A percentile compares a stretch with the other conserved stretches of the same genome.
phyloP scores from a whole-genome alignment of 2,329 filamentous ascomycete species.

The Dryadomyces quercivorus region DNA sequence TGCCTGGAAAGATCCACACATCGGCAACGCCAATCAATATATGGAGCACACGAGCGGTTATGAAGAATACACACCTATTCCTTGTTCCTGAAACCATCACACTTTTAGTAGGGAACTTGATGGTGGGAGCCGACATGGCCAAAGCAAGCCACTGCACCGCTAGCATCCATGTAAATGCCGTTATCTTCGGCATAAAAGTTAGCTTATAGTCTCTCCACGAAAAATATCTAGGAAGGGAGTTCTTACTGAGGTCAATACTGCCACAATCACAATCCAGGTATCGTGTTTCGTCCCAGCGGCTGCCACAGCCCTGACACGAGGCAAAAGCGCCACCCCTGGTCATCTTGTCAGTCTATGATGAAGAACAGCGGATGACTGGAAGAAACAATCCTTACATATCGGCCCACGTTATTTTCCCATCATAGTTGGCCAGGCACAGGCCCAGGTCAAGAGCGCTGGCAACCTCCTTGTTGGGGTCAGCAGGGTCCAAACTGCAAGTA shows the following conservation, averaged over 20 bases:
- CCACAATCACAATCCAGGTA: slow-evolving; percentile 10
- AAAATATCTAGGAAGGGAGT: not conserved
- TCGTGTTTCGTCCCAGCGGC: not conserved
- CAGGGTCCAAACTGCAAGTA: not conserved
- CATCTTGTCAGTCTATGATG: not conserved
- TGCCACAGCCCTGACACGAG: slow-evolving; percentile 6
- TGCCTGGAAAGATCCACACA: no score
- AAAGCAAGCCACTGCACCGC: slow-evolving; percentile 6
- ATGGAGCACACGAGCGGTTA: not conserved
- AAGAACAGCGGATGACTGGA: not conserved
- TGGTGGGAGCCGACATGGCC: not conserved
- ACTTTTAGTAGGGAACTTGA: not conserved
- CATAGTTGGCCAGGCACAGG: slow-evolving; percentile 9
- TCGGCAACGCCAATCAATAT: not conserved
- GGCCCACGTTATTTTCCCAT: slow-evolving; percentile 8
- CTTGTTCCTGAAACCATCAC: not conserved
- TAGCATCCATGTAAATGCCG: slow-evolving; percentile 1
- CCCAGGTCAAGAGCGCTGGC: slow-evolving; percentile 5
- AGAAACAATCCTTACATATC: not conserved
- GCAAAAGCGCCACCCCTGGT: slow-evolving; percentile 6
- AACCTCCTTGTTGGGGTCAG: not conserved
- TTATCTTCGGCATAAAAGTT: not conserved
- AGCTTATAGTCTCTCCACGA: not conserved
- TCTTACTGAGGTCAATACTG: slow-evolving; percentile 6
- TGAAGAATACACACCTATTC: not conserved